Base-by-base conservation (phyloP, 257 asterid genomes). In the Solanum verrucosum region DNA sequence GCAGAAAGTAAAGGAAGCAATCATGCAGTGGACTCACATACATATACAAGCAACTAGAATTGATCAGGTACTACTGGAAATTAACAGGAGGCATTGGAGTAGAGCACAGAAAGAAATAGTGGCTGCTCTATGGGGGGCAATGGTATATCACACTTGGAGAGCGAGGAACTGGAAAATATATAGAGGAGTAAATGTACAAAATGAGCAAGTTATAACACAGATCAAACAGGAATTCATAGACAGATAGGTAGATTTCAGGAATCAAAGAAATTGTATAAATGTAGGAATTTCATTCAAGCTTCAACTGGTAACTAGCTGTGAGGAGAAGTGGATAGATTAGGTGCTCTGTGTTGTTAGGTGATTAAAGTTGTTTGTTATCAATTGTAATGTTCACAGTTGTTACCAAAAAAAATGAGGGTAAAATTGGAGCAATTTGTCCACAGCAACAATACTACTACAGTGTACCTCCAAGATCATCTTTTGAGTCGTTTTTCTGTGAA, bases 401-500 rank as follows among this genome's bases (percentile, higher is more conserved):
- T 60, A 21, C 13, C 27, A 21, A 60, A 8, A 59, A 7, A 60
- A 60, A 60, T 52, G 63, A 52, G 4, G 0, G 60, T 52, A 52
- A 52, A 52, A 49, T 52, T 52, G 23, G 60, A 52, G 63, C 9
- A 16, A 52, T 52, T 52, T 52, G 63, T 52, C 63, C 63, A 52
- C 63, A 52, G 63, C 63, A 52, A 52, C 63, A 52, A 52, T 52
- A 52, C 63, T 52, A 52, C 63, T 6, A 33, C 78, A 31, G 16
- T 40, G 81, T 40, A 94, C 98, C 96, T 89, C 87, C 70, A 87
- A 63, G 90, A 82, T 56, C 34, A 86, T 75, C 91, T 29, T 34
- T 59, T 49, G 88, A 87, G 59, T 56, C 65, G 2, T 56, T 56
- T 56, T 18, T 56, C 65, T 59, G n/a, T 74, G 89, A 81, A 74